phyloP scores from a whole-genome alignment of 2,329 filamentous ascomycete species.

The Akanthomyces lecanii region DNA sequence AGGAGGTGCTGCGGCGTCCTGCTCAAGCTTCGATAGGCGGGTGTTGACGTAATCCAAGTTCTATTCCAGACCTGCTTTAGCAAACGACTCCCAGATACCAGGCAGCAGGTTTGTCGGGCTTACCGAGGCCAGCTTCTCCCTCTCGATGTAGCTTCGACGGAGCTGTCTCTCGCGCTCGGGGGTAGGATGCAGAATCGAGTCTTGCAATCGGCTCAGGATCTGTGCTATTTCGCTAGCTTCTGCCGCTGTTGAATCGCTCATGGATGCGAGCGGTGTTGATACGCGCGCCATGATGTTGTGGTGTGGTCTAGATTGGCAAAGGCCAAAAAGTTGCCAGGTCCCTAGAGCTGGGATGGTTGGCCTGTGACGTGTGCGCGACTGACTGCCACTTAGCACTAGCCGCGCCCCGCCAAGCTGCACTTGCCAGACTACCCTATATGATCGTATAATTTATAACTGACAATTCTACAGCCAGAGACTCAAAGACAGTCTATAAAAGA shows the following conservation, averaged over 20 bases:
- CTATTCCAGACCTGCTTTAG: slow-evolving; percentile 41
- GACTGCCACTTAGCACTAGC: not conserved
- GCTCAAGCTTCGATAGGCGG: slow-evolving; percentile 66
- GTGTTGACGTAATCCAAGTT: slow-evolving; percentile 69
- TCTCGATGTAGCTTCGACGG: slow-evolving; percentile 61
- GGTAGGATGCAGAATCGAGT: slow-evolving; percentile 58
- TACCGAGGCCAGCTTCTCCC: slow-evolving; percentile 40
- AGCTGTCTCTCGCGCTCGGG: slow-evolving; percentile 55
- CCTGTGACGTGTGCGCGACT: slow-evolving; percentile 10
- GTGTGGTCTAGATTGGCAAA: not conserved
- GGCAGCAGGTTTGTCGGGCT: slow-evolving; percentile 24
- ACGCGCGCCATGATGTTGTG: slow-evolving; percentile 12
- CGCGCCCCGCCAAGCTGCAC: not conserved
- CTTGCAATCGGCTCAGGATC: slow-evolving; percentile 62
- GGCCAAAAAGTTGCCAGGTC: not conserved
- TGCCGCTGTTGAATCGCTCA: slow-evolving; percentile 22
- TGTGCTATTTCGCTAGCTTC: slow-evolving; percentile 52
- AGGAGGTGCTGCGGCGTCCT: slow-evolving; percentile 45
- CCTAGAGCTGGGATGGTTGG: not conserved
- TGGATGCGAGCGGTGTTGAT: not conserved
- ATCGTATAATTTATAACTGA: not conserved
- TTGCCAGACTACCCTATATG: not conserved
- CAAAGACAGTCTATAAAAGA: no score
- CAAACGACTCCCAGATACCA: slow-evolving; percentile 36
- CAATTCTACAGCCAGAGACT: not conserved